Base-by-base conservation (phyloP, 139 green algal genomes). In the Chlamydomonas sp. region DNA sequence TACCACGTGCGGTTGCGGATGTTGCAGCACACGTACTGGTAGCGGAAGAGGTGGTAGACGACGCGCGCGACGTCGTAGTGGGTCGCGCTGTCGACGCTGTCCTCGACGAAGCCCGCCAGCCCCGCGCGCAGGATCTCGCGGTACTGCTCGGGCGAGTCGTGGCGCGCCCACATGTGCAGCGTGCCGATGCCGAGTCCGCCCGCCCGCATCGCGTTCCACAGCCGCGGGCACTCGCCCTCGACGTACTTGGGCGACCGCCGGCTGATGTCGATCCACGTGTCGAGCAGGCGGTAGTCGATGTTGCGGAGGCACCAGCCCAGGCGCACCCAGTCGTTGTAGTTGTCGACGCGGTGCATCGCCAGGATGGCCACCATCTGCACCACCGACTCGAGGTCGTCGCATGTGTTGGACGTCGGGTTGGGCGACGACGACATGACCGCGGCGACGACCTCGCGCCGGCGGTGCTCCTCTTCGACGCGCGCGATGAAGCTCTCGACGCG, bases 271-370 rank as follows among this genome's bases (percentile, higher is more conserved):
- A 64, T 26, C 69, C 69, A 75, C 39, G 31, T 30, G 39, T 69
- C 59, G 1, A 75, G 43, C 43, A 75, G 59, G 3, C 59, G 69
- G 43, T 70, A 2, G 69, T 75, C 69, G 33, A 75, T 70, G 69
- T 75, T 75, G 16, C 38, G 58, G 38, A 74, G 58, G 39, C 58
- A 67, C 69, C 57, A 68, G 26, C 69, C 69, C 26, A 74, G 4
- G 2, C 38, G 57, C 2, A 74, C 30, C 69, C 69, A 74, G 2
- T 26, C 6, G 1, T 22, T n/a, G 39, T 75, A 75, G 3, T 1
- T 20, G 1, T 75, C 30, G 2, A 2, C 58, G 3, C 59, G 59
- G 0, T 8, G 26, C 37, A 16, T 3, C 39, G 35, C 22, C 10
- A 75, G 69, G 0, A 70, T 29, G 30, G 8, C 31, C 29, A 58